Evolutionary conservation across 148 eudicot species (phyloP), one percentile per base, ranked within the genome.

Genomic region (Oxyria digyna): DNA sequence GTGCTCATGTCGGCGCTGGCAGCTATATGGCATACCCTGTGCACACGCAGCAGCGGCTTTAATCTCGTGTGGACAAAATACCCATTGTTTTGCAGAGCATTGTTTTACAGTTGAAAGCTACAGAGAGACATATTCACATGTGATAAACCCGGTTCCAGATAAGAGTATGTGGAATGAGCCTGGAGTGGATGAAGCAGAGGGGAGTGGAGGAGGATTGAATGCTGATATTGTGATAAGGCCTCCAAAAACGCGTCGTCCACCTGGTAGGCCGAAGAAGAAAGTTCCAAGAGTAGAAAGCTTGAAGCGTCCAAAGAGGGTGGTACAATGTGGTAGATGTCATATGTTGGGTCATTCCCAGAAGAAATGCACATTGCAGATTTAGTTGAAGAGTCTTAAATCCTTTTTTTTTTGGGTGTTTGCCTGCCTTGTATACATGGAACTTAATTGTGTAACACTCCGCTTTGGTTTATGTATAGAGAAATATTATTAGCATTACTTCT

Each of bases 21-120:
- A 94, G 73, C 83, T 90, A 14, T 94, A 90, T 57, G 99, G 99
- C 32, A 77, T 91, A 35, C 99, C 99, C 0, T 94, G 97, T 78
- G 99, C 99, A 32, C 99, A 94, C 76, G 99, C 96, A 43, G 90
- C 91, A 42, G 99, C 99, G 18, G 99, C 99, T 13, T 86, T 94
- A 48, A 80, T 94, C 74, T 94, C 99, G 8, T 88, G 99, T 70
- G 97, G 99, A 69, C 97, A 88, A 41, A 87, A 84, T 72, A 79
- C 84, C 45, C 99, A 91, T 27, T 62, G 85, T 40, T 94, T 90
- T 67, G 97, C 96, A 7, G 99, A 94, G 71, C 91, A 67, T 67
- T 94, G 99, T 74, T 91, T 94, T 69, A 85, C 92, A n/a, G 87
- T 83, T 8, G 84, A 76, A 69, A 87, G 92, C 55, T 91, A 90